These are phyloP conservation scores for Cutaneotrichosporon curvatum DNA, from an alignment of 1,284 basidiomycete species.

Conservation along the genomic window DNA sequence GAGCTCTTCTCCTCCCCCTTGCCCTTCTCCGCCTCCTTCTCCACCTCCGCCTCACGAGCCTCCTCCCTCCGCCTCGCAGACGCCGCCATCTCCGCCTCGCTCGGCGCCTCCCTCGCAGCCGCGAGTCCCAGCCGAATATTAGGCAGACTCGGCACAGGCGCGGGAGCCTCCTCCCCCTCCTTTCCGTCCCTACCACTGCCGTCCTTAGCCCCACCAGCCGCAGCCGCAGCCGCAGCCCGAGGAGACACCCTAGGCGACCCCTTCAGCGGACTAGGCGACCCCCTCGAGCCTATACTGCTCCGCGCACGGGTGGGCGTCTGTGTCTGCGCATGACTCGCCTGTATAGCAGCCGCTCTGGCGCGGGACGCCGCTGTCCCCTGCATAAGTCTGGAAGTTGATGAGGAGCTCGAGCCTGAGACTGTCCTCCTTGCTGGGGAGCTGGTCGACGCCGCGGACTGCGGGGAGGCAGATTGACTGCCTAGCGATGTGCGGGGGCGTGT, in stretches of 20 bases:
- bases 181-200: too few species aligned
- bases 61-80: not conserved
- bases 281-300: too few species aligned
- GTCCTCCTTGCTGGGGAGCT: too few species aligned
- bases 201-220: not conserved
- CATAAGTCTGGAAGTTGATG: conserved; percentile 8
- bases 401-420: not conserved
- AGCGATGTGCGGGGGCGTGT: not conserved
- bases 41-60: not conserved
- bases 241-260: too few species aligned
- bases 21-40: not conserved
- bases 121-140: conserved; percentile 1
- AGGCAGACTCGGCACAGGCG: not conserved
- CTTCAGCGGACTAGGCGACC: too few species aligned
- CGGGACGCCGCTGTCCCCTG: conserved; percentile 16
- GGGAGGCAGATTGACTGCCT: not conserved
- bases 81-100: not conserved
- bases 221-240: too few species aligned
- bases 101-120: conserved; percentile 6
- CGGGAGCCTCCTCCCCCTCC: too few species aligned
- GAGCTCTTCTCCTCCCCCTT: not conserved
- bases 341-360: conserved; percentile 10
- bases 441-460: not conserved
- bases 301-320: not conserved
- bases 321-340: not conserved